Conservation (phyloP, 2,329 filamentous ascomycete genomes). For the Calonectria pauciramosa region DNA sequence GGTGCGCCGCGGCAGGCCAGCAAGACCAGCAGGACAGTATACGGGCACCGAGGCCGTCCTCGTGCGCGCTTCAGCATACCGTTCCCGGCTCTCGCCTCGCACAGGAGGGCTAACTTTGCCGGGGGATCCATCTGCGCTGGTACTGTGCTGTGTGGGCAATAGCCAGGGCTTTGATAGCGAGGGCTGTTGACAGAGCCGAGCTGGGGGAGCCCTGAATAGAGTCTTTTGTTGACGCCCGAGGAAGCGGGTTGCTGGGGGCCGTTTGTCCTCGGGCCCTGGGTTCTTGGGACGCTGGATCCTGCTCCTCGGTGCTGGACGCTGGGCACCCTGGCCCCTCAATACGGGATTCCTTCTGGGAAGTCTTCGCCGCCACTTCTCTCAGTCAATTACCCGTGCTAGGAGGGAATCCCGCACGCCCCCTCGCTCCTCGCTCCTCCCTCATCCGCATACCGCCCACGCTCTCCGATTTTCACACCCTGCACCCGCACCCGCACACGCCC, state of each 20-base stretch:
- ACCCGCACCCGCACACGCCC: conserved; percentile 31
- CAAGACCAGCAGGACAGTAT: background rate
- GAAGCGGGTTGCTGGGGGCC: conserved; percentile 14
- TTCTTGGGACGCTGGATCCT: conserved; percentile 17
- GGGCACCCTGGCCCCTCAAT: background rate
- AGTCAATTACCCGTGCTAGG: conserved; percentile 6
- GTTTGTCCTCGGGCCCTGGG: conserved; percentile 15
- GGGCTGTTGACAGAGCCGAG: conserved; percentile 17
- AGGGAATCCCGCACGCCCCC: background rate
- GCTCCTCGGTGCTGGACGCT: background rate
- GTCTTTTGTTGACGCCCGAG: conserved; percentile 32
- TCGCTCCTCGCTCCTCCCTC: background rate
- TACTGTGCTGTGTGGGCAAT: background rate
- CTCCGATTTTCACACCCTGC: conserved; percentile 17
- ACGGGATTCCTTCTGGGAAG: conserved; percentile 31
- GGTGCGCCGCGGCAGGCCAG: conserved; percentile 5
- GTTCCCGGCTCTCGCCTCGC: conserved; percentile 12
- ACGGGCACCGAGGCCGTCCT: background rate
- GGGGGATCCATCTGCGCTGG: conserved; percentile 25
- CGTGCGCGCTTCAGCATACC: conserved; percentile 6
- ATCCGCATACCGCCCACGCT: conserved; percentile 14
- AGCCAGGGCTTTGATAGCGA: conserved; percentile 10
- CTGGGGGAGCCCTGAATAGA: background rate
- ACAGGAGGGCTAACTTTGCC: background rate
- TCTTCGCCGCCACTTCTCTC: conserved; percentile 32